Percentiles rank a stretch among this genome's conserved stretches.
These are phyloP conservation scores for Vigna mungo DNA, from an alignment of 306 rosid genomes.

Conservation along the genomic window DNA sequence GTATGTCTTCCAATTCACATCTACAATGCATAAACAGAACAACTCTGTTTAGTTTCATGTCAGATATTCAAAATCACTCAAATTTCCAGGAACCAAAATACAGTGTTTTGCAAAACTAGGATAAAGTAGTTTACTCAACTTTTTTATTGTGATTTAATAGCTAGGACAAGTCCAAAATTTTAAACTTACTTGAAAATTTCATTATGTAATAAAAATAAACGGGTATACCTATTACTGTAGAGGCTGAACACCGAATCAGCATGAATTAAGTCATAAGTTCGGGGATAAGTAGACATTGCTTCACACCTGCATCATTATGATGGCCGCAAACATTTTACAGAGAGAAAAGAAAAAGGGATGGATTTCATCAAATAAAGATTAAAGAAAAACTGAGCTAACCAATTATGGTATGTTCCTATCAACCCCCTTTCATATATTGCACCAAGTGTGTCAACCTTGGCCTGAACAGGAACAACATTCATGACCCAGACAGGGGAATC, in stretches of 20 bases:
- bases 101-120: too few species aligned
- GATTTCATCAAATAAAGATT: background rate
- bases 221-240: constrained; percentile 61
- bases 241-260: constrained; percentile 81
- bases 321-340: background rate
- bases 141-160: background rate
- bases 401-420: constrained; percentile 83
- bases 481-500: constrained; percentile 85
- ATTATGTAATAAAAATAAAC: background rate
- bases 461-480: constrained; percentile 82
- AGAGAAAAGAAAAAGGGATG: background rate
- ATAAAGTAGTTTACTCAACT: background rate
- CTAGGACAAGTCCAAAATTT: background rate
- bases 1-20: constrained; percentile 79
- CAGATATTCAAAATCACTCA: too few species aligned
- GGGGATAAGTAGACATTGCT: constrained; percentile 94
- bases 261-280: constrained; percentile 86
- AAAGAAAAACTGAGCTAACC: constrained; percentile 50
- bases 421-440: constrained; percentile 76
- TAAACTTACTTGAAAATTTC: background rate
- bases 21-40: constrained; percentile 43
- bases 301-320: constrained; percentile 71
- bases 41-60: background rate
- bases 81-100: too few species aligned
- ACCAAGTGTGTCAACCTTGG: constrained; percentile 70